These are phyloP conservation scores for Euphorbia celastroides DNA, from an alignment of 441 rosid species.

Conservation along the genomic window DNA sequence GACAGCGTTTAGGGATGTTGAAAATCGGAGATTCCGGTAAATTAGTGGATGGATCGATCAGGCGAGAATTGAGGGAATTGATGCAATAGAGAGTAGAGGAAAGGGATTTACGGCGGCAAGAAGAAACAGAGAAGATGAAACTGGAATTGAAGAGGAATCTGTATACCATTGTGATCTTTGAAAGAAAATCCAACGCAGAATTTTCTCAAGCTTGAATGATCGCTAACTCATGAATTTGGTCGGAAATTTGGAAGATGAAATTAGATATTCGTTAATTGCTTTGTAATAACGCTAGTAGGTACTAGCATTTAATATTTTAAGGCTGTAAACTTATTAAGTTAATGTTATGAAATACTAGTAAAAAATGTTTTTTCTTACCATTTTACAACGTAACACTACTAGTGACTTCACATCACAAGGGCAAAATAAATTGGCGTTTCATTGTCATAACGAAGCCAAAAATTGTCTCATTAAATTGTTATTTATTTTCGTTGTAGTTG, in stretches of 20 bases:
- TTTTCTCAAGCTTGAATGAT: neutral
- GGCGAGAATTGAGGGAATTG: slow-evolving; percentile 25
- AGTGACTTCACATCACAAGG: no score
- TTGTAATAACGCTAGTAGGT: neutral
- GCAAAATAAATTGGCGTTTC: no score
- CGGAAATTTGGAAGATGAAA: no score
- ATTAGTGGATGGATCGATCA: slow-evolving; percentile 14
- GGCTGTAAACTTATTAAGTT: no score
- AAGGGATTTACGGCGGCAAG: slow-evolving; percentile 15
- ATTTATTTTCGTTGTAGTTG: no score
- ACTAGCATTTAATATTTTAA: no score
- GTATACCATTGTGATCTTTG: slow-evolving; percentile 35
- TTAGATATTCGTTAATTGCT: neutral
- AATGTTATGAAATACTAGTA: no score
- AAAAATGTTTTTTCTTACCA: no score
- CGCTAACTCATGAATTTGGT: neutral
- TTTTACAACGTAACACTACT: no score
- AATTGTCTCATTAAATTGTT: no score
- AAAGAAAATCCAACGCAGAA: neutral
- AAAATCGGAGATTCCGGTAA: slow-evolving; percentile 22
- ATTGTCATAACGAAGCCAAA: no score
- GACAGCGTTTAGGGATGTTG: slow-evolving; percentile 58
- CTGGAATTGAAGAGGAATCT: slow-evolving; percentile 40
- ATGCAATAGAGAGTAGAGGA: slow-evolving; percentile 6
- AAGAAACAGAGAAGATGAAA: slow-evolving; percentile 28